Base-by-base conservation (phyloP, 495 filamentous ascomycete genomes). In the Xylaria scruposa region DNA sequence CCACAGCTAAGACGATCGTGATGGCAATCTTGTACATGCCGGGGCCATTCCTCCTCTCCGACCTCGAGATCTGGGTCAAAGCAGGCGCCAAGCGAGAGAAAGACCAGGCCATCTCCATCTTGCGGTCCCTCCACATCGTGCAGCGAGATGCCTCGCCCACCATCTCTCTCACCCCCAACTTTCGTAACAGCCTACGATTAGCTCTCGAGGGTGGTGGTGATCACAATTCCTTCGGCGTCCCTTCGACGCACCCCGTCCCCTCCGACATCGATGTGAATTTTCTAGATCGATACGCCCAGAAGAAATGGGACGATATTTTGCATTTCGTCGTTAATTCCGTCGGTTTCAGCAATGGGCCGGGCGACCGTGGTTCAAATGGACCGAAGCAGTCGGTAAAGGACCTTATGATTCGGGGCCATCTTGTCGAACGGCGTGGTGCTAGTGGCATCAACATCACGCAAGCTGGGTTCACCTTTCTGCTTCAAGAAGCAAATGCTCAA, bases 401-500 rank as follows among this genome's bases (percentile, higher is more conserved):
- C 46, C 85, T 99, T 38, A 85, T 99, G 31, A 85, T 93, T 72
- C 85, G 87, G 1, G 94, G 96, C 0, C 86, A 90, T n/a, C 85
- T 98, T 36, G 94, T 99, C 38, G 90, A 93, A 75, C 79, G 80
- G 19, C 83, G 85, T 46, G 86, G 85, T 42, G 83, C 84, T 19
- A 87, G 85, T 3, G 79, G 80, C 21, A 78, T 86, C n/a, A 80
- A 78, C 53, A 99, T 99, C 72, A 98, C 97, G 0, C 89, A 97
- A 78, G 88, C 91, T 21, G 96, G 96, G 6, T 99, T 99, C 77
- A 92, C 93, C 0, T 99, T 99, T 73, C 86, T 99, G 12, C 84
- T 99, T 0, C 96, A 98, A 76, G 96, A 97, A 76, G 90, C 94
- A 71, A 98, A 97, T 78, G 93, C 94, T 5, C 96, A 99, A 79